Conservation (phyloP, 768 basidiomycete species). For the Leccinum subgranulosum region DNA sequence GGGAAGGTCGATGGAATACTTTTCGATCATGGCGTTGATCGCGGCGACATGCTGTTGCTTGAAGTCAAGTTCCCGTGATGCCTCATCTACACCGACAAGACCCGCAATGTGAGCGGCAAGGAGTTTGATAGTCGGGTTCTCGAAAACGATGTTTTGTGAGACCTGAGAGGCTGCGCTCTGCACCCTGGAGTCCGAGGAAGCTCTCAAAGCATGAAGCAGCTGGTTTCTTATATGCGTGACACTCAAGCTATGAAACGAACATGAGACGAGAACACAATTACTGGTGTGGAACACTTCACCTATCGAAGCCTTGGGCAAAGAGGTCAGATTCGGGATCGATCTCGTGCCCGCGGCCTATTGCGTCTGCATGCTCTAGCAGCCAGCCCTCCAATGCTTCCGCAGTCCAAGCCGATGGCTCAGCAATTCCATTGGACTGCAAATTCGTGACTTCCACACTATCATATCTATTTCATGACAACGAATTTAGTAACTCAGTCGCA, state of each 20-base stretch:
- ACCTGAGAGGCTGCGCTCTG: constrained; percentile 22
- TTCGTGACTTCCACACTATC: not conserved
- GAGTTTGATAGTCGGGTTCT: constrained; percentile 34
- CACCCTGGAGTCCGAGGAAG: constrained; percentile 21
- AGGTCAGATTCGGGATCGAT: constrained; percentile 11
- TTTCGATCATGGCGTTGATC: constrained; percentile 33
- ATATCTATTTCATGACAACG: constrained; percentile 4
- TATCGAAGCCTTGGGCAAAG: constrained; percentile 34
- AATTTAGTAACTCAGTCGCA: not conserved
- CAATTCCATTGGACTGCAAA: not conserved
- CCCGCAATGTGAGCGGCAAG: constrained; percentile 5
- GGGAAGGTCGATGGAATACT: not conserved
- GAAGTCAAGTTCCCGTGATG: not conserved
- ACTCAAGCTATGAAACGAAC: constrained; percentile 14
- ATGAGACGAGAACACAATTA: not conserved
- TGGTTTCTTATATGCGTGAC: constrained; percentile 18
- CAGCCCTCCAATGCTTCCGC: not conserved
- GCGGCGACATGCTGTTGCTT: constrained; percentile 1
- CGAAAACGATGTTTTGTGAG: constrained; percentile 30
- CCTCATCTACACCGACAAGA: not conserved
- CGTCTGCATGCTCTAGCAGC: constrained; percentile 1
- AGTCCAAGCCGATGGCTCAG: constrained; percentile 5
- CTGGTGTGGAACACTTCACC: constrained; percentile 9
- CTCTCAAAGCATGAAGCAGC: constrained; percentile 14
- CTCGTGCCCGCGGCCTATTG: not conserved